These are phyloP conservation scores for Wallacemonas sp. DNA, from an alignment of 208 protist species.

Conservation along the genomic window DNA sequence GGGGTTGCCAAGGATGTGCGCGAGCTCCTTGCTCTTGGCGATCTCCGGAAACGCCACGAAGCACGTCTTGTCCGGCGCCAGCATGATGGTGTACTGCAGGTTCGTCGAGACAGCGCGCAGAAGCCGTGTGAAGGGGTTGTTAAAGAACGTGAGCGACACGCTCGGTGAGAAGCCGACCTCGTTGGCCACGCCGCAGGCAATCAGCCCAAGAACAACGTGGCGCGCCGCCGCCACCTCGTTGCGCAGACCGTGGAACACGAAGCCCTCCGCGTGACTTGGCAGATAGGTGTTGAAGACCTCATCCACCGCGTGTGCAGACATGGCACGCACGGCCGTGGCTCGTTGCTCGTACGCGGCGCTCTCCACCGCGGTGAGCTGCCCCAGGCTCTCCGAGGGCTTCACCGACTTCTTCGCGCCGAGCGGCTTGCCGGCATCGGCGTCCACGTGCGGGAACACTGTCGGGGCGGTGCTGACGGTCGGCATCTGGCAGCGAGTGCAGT, in stretches of 20 bases:
- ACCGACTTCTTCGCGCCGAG: neutral
- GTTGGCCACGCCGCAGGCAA: constrained; percentile 20
- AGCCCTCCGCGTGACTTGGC: constrained; percentile 16
- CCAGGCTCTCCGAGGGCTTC: constrained; percentile 5
- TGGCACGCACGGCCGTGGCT: neutral
- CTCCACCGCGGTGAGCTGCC: constrained; percentile 15
- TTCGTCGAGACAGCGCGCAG: constrained; percentile 18
- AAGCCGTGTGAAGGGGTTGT: constrained; percentile 23
- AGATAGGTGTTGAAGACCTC: constrained; percentile 20
- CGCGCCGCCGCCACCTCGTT: constrained; percentile 15
- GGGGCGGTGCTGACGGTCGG: constrained; percentile 24
- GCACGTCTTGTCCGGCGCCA: constrained; percentile 18
- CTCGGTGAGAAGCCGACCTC: constrained; percentile 25
- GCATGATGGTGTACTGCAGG: constrained; percentile 28
- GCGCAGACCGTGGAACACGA: constrained; percentile 16
- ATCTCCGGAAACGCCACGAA: constrained; percentile 35
- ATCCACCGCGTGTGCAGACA: constrained; percentile 19
- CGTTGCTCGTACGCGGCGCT: constrained; percentile 10
- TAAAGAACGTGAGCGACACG: constrained; percentile 34
- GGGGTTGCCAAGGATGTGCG: constrained; percentile 16
- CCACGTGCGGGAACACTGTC: constrained; percentile 18
- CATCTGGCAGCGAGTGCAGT: constrained; percentile 27
- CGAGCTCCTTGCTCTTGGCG: constrained; percentile 8
- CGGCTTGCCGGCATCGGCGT: neutral
- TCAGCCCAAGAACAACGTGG: constrained; percentile 24